Conservation (phyloP, 2,329 filamentous ascomycete genomes). For the Volutella citrinella region DNA sequence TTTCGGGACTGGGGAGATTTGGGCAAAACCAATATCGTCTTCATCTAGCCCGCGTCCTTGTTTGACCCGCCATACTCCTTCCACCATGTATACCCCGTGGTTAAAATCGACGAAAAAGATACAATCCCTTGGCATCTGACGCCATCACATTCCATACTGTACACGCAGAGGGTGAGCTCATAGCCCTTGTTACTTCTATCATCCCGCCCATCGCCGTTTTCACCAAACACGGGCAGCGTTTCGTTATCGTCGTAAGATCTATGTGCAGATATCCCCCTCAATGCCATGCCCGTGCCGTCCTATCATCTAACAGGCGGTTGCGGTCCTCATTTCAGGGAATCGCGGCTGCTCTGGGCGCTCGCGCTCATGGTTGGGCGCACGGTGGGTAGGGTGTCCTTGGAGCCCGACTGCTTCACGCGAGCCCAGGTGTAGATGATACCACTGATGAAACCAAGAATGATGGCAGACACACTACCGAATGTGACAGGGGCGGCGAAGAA, state of each 20-base stretch:
- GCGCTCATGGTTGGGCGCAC: slow-evolving; percentile 72
- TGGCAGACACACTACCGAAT: slow-evolving; percentile 86
- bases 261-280: not conserved
- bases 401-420: slow-evolving; percentile 68
- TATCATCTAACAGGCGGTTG: no score
- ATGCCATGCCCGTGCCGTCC: no score
- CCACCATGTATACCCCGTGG: slow-evolving; percentile 7
- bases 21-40: no score
- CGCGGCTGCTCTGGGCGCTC: slow-evolving; percentile 85
- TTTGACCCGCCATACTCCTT: slow-evolving; percentile 12
- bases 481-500: slow-evolving; percentile 97
- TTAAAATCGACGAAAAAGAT: slow-evolving; percentile 10
- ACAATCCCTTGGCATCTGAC: slow-evolving; percentile 9
- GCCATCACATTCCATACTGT: slow-evolving; percentile 11
- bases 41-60: no score
- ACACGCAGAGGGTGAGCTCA: slow-evolving; percentile 9
- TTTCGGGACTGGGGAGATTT: no score
- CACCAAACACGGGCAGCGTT: no score
- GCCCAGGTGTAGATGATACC: slow-evolving; percentile 77
- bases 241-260: not conserved
- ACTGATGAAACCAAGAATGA: slow-evolving; percentile 85
- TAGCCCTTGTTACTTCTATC: no score
- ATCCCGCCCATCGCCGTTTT: not conserved
- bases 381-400: slow-evolving; percentile 66
- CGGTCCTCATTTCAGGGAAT: slow-evolving; percentile 83